Evolutionary conservation across 1,139 yeast genomes (phyloP), one percentile per base, ranked within the genome.

Genomic region (Meyerozyma sp.): DNA sequence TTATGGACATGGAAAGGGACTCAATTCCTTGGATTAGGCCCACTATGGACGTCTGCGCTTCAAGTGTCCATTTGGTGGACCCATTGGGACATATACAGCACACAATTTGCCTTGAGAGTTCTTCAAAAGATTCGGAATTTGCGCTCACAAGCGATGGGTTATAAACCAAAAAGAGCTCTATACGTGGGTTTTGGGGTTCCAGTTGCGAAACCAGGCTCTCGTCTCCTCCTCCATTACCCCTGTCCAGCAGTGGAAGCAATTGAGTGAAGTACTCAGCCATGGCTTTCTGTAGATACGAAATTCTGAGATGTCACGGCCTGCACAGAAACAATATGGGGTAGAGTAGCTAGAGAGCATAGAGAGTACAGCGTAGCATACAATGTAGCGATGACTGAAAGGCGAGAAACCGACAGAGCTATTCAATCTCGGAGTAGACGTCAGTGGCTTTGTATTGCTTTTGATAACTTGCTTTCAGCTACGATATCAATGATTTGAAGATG

Each of bases 11-110:
- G 3, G 58, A 58, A 44, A 68, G 58, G 9, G 65, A 63, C 38
- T 57, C 61, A 4, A 70, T 58, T 1, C 77, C 77, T 44, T 71
- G 62, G 8, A 71, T 55, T 18, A 71, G 52, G 0, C 77, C 77
- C 13, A 71, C 50, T 5, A 65, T 49, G 40, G 64, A 57, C 54
- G 51, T 40, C 48, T 46, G 41, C 32, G n/a, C 36, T 39, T 9
- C 51, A 40, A 14, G 48, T 51, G 26, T 14, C 11, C 47, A 44
- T 2, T 45, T 45, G n/a, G 47, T 48, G 3, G 46, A 48, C 50
- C n/a, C 46, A 36, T 37, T 49, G 35, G 49, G 53, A 2, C 60
- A 48, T n/a, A 59, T 49, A 45, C 65, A 67, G 40, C 66, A 59
- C 8, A 67, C 41, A 13, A 68, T 57, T 45, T 68, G 74, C 38